Base-by-base conservation (phyloP, 371 early-diverging fungal species). In the Syncephalis plumigaleata region DNA sequence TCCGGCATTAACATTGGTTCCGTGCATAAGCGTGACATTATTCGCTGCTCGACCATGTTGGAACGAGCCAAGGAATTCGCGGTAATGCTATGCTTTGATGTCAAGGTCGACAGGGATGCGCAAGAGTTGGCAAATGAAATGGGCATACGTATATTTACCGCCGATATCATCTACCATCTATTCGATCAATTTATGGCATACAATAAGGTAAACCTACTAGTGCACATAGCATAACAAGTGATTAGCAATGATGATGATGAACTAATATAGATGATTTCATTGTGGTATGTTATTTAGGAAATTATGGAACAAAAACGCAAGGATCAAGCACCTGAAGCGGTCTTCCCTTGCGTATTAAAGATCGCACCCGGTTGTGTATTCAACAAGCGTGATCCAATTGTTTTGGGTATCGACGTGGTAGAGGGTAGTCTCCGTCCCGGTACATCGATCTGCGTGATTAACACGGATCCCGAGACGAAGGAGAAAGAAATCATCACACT, bases 161-260 rank as follows among this genome's bases (percentile, higher is more conserved):
- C 99, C 22, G 93, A 99, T 52, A 98, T 99, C 58, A 99, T 99
- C 61, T 99, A 99, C 65, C 98, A 99, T 62, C 74, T 99, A 77
- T 92, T 98, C 55, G 99, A 99, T 64, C 68, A 77, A 50, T 99
- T 89, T 65, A 88, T 84, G 9, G 81, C 80, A 25, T 87, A 93
- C 63, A 72, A 68, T 50, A 68, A 77, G 45, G 31, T 31, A 31
- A 31, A 11, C 11, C 31, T 7, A 31, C 31, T 55, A 61, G 47
- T 25, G 49, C 37, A 60, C 50, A 22, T 48, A 24, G 38, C 4
- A 3, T 17, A 13, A 20, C 13, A 9, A 0, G 9, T 47, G 36
- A 22, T 42, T 44, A 36, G 7, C 26, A 5, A 36, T 46, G n/a
- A 45, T n/a, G 22, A 44, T 24, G 17, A 42, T 11, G 8, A 17